Conservation (phyloP, 2,329 filamentous ascomycete genomes). For the Ophiocordyceps camponoti-rufipedis region DNA sequence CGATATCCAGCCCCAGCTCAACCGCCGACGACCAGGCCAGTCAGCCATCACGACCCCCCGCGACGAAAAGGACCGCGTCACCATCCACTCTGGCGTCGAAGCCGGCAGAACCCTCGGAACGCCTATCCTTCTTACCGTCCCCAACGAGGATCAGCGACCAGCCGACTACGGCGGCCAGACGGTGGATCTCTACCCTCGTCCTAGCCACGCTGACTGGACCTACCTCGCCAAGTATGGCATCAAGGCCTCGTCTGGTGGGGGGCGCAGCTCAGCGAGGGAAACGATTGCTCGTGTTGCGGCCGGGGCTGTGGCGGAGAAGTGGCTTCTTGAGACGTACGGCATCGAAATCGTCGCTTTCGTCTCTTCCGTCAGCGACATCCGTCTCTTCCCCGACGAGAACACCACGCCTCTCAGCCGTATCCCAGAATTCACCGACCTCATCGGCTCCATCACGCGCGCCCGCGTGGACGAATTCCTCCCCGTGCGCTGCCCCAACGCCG, state of each 20-base stretch:
- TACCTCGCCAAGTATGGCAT: slow-evolving; percentile 96
- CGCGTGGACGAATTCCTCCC: slow-evolving; percentile 73
- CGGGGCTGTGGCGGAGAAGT: slow-evolving; percentile 86
- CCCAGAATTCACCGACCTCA: slow-evolving; percentile 58
- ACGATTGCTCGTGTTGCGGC: slow-evolving; percentile 88
- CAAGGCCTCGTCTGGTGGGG: slow-evolving; percentile 79
- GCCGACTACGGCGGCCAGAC: slow-evolving; percentile 81
- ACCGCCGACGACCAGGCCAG: slow-evolving; percentile 74
- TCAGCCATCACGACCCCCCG: slow-evolving; percentile 79
- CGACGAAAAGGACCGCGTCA: slow-evolving; percentile 78
- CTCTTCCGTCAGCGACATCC: slow-evolving; percentile 54
- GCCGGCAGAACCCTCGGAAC: slow-evolving; percentile 79
- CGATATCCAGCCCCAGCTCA: slow-evolving; percentile 92
- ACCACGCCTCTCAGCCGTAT: slow-evolving; percentile 43
- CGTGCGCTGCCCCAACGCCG: slow-evolving; percentile 64
- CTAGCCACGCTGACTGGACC: slow-evolving; percentile 89
- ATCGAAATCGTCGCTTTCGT: slow-evolving; percentile 88
- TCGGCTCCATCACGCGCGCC: slow-evolving; percentile 53
- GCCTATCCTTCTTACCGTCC: slow-evolving; percentile 71
- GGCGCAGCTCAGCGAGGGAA: slow-evolving; percentile 80
- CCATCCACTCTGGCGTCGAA: slow-evolving; percentile 87
- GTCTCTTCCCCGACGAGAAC: slow-evolving; percentile 11
- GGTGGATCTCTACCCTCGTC: slow-evolving; percentile 81
- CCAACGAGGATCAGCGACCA: slow-evolving; percentile 84
- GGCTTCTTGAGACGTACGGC: slow-evolving; percentile 60